Base-by-base conservation (phyloP, 352 stramenopile genomes). In the Globisporangium yorkense region DNA sequence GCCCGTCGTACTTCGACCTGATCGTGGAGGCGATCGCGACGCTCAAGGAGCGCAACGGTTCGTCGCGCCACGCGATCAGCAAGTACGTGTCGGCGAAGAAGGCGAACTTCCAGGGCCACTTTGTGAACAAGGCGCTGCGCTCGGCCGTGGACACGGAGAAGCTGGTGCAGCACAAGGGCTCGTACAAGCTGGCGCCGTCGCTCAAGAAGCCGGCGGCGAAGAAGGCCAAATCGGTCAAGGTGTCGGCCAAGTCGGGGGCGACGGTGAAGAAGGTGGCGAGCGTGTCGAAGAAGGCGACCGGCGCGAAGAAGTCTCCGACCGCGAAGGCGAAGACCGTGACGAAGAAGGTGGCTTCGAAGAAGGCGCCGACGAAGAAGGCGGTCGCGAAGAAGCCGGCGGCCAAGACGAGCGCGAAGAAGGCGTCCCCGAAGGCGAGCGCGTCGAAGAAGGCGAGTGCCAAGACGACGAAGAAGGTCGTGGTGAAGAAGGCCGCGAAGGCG, bases 31-130 rank as follows among this genome's bases (percentile, higher is more conserved):
- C 89, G 35, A 97, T 98, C 62, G 57, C 75, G 58, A 78, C 80
- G 62, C 83, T 97, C 18, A 97, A 97, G 72, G 91, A 97, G 69
- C 93, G 91, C 67, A 97, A 77, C 51, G 93, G 93, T 48, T 97
- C 89, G 48, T 97, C 89, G 21, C 79, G 85, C 24, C 77, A 94
- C 65, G 91, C 92, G 7, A 97, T 98, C 52, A 83, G 74, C 62
- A 97, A 97, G 74, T 81, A 83, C 49, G 88, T 98, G 51, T 74
- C 86, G 76, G 68, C 65, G 49, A 89, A 95, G 69, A 93, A 93
- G 68, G 64, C 61, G 57, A 95, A 92, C 72, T 94, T 87, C 56
- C 66, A 69, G 51, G 80, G 69, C 63, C 87, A 94, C 73, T 82
- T 89, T 53, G 61, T 96, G 61, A 96, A 92, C 74, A 89, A 94